Evolutionary conservation across 129 eudicot genomes (phyloP).

Genomic region (Deinandra increscens): DNA sequence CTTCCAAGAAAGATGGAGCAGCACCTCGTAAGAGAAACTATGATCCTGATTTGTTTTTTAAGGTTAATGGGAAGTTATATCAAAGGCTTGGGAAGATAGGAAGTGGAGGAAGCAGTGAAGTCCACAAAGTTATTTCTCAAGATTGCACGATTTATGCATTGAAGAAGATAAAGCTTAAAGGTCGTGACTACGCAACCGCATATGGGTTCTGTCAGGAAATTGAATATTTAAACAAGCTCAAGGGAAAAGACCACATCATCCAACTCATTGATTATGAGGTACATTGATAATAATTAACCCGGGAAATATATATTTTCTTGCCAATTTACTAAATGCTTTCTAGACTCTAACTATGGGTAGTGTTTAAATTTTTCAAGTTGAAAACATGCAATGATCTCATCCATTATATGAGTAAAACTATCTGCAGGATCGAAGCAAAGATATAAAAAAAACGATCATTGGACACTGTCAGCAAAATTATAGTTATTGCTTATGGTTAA

Average conservation of each 20-base stretch:
- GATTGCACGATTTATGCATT: conserved; percentile 93
- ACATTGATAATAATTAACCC: conserved; percentile 23
- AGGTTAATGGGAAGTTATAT: conserved; percentile 91
- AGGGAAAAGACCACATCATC: conserved; percentile 85
- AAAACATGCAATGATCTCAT: background rate
- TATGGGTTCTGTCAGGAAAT: conserved; percentile 98
- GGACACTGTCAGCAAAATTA: background rate
- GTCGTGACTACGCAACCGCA: conserved; percentile 99
- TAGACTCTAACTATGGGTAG: conserved; percentile 6
- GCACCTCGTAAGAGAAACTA: conserved; percentile 67
- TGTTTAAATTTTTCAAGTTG: background rate
- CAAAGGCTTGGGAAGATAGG: conserved; percentile 99
- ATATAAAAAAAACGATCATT: background rate
- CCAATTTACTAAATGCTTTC: conserved; percentile 3
- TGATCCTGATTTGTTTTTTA: conserved; percentile 84
- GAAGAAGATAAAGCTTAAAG: conserved; percentile 94
- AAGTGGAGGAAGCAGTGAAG: conserved; percentile 99
- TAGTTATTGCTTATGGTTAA: background rate
- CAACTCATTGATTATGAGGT: conserved; percentile 97
- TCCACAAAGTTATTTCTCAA: conserved; percentile 91
- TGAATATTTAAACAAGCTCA: conserved; percentile 71
- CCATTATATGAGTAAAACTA: background rate
- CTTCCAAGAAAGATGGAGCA: conserved; percentile 49
- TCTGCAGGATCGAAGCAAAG: background rate
- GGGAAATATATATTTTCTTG: background rate